Evolutionary conservation across 2,329 filamentous ascomycete species (phyloP).

Genomic region (Cladosporium cucumerinum): DNA sequence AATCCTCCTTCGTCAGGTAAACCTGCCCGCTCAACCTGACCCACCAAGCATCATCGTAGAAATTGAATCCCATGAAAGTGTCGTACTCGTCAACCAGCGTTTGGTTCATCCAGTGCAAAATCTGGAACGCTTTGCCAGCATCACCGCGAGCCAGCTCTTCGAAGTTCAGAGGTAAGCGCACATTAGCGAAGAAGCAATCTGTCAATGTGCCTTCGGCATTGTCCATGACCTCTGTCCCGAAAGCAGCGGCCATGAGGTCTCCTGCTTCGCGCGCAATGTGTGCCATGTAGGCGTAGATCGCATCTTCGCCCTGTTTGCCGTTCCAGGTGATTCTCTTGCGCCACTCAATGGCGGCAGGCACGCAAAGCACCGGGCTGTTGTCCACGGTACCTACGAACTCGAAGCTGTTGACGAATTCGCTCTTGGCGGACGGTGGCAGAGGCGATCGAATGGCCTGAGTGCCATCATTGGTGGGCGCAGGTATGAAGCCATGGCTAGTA

Average conservation of each 20-base stretch:
- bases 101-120: constrained; percentile 43
- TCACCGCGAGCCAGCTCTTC: constrained; percentile 33
- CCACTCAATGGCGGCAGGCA: constrained; percentile 70
- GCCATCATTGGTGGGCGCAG: constrained; percentile 34
- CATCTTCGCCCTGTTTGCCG: constrained; percentile 57
- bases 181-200: constrained; percentile 68
- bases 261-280: constrained; percentile 64
- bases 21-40: constrained; percentile 74
- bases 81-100: constrained; percentile 56
- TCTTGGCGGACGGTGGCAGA: constrained; percentile 47
- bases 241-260: constrained; percentile 54
- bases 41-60: constrained; percentile 64
- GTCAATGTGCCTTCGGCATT: constrained; percentile 61
- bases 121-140: constrained; percentile 33
- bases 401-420: constrained; percentile 66
- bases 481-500: constrained; percentile 74
- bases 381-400: constrained; percentile 76
- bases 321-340: constrained; percentile 46
- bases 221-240: constrained; percentile 71
- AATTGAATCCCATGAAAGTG: constrained; percentile 67
- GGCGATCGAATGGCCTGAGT: constrained; percentile 33
- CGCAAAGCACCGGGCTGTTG: constrained; percentile 66
- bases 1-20: constrained; percentile 77
- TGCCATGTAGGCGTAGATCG: constrained; percentile 62
- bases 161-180: constrained; percentile 64